phyloP scores from a whole-genome alignment of 75 land plant species.

The Selaginella moellendorffii region DNA sequence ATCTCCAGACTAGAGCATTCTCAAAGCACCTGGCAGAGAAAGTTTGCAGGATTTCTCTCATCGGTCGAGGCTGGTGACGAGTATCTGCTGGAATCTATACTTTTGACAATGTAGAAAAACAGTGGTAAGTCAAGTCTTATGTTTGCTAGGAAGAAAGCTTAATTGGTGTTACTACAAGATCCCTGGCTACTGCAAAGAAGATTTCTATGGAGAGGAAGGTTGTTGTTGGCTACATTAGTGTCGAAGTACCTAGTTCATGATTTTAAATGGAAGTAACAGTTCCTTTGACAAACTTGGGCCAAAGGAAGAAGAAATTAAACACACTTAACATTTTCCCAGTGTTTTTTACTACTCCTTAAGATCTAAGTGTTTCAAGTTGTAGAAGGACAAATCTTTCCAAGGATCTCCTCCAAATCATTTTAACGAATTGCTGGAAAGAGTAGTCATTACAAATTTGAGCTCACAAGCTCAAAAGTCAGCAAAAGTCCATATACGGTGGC shows the following conservation, averaged over 20 bases:
- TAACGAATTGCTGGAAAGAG: too few species aligned
- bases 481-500: too few species aligned
- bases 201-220: slow-evolving; percentile 90
- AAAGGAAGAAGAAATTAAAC: too few species aligned
- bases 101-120: slow-evolving; percentile 84
- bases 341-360: too few species aligned
- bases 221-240: slow-evolving; percentile 89
- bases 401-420: too few species aligned
- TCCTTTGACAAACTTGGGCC: too few species aligned
- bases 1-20: slow-evolving; percentile 60
- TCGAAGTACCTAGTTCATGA: slow-evolving; percentile 70
- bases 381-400: too few species aligned
- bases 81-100: slow-evolving; percentile 96
- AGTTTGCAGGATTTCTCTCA: slow-evolving; percentile 83
- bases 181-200: slow-evolving; percentile 93
- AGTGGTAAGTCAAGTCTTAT: slow-evolving; percentile 40
- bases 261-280: too few species aligned
- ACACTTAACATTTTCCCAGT: too few species aligned
- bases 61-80: slow-evolving; percentile 96
- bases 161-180: slow-evolving; percentile 49
- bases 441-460: too few species aligned
- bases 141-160: not conserved
- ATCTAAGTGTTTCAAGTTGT: too few species aligned
- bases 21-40: slow-evolving; percentile 51
- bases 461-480: too few species aligned